These are phyloP conservation scores for Phaseolus coccineus DNA, from an alignment of 331 rosid genomes.

Conservation along the genomic window DNA sequence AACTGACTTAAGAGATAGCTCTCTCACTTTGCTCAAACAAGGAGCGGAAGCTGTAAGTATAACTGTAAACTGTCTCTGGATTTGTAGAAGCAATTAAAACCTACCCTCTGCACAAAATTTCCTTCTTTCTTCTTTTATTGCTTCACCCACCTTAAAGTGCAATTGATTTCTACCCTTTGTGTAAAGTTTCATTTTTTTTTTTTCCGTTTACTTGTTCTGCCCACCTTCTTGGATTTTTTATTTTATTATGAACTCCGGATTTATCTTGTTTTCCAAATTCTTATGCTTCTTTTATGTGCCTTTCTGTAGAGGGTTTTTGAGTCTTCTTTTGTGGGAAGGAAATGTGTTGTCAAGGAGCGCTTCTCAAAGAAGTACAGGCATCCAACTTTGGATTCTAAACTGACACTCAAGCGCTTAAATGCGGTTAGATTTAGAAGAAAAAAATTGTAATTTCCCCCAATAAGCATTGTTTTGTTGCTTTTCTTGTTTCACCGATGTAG, in stretches of 20 bases:
- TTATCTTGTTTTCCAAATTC: background rate
- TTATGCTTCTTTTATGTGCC: background rate
- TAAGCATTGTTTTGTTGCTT: background rate
- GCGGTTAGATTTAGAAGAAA: conserved; percentile 55
- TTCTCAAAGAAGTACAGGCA: conserved; percentile 94
- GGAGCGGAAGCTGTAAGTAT: conserved; percentile 54
- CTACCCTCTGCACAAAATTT: background rate
- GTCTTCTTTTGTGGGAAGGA: conserved; percentile 80
- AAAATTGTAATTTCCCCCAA: background rate
- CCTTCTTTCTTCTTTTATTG: conserved; percentile 3
- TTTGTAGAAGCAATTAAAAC: conserved; percentile 19
- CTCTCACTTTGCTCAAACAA: conserved; percentile 47
- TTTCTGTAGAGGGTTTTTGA: conserved; percentile 78
- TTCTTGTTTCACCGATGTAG: conserved; percentile 15
- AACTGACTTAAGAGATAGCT: conserved; percentile 30
- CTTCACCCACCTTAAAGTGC: background rate
- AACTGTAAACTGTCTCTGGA: background rate
- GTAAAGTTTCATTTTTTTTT: background rate
- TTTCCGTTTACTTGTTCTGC: background rate
- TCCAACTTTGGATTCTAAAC: conserved; percentile 87
- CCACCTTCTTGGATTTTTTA: background rate
- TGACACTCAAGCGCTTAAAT: conserved; percentile 81
- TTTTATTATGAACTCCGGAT: background rate
- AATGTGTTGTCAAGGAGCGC: conserved; percentile 80
- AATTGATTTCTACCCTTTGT: background rate